These are phyloP conservation scores for Penicillium dipodomyicola DNA, from an alignment of 495 filamentous ascomycete species.

Conservation along the genomic window DNA sequence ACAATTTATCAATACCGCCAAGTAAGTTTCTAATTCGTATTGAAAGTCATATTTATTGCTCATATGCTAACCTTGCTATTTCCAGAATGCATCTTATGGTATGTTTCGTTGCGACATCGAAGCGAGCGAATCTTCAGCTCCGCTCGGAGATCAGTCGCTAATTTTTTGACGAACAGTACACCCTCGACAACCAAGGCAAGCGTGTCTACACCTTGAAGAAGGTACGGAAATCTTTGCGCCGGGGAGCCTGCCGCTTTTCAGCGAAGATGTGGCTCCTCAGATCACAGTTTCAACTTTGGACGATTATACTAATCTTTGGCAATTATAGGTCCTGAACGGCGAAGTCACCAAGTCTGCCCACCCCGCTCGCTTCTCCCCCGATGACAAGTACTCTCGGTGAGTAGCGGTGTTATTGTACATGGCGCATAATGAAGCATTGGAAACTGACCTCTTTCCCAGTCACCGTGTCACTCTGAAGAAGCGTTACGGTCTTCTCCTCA, in stretches of 20 bases:
- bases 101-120: conserved; percentile 19
- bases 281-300: conserved; percentile 30
- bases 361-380: conserved; percentile 93
- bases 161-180: conserved; percentile 55
- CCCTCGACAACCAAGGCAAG: conserved; percentile 71
- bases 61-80: conserved; percentile 19
- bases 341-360: conserved; percentile 93
- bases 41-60: not conserved
- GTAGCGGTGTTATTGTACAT: conserved; percentile 12
- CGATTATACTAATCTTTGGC: conserved; percentile 4
- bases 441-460: conserved; percentile 38
- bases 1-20: conserved; percentile 24
- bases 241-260: not conserved
- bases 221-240: conserved; percentile 14
- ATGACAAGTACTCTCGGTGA: conserved; percentile 93
- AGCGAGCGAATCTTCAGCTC: conserved; percentile 6
- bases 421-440: not conserved
- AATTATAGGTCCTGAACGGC: conserved; percentile 48
- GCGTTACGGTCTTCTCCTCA: conserved; percentile 82
- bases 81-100: conserved; percentile 56
- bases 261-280: not conserved
- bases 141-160: conserved; percentile 10
- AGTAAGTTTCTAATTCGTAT: conserved; percentile 26
- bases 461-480: conserved; percentile 92
- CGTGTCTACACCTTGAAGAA: conserved; percentile 73